Conservation (phyloP, 2,329 filamentous ascomycete species). For the Fusarium ramigenum region DNA sequence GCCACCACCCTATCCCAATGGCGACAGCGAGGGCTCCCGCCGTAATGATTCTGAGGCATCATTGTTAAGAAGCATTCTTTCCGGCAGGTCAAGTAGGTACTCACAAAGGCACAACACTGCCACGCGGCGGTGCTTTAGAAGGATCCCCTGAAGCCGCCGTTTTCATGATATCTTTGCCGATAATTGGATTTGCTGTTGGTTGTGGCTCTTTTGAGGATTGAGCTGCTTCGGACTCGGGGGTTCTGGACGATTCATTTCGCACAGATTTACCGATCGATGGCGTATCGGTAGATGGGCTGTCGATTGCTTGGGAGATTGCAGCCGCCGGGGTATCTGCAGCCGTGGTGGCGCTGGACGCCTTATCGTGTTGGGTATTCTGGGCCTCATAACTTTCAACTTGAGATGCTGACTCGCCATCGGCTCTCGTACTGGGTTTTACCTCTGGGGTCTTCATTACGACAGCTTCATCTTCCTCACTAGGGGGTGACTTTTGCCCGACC, state of each 20-base stretch:
- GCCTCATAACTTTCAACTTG: constrained; percentile 26
- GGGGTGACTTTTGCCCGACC: constrained; percentile 32
- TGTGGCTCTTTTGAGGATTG: neutral
- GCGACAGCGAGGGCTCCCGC: constrained; percentile 40
- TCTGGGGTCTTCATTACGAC: constrained; percentile 47
- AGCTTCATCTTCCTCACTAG: constrained; percentile 54
- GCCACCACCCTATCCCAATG: constrained; percentile 43
- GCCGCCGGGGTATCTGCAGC: neutral
- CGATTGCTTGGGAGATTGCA: neutral
- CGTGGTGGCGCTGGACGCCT: neutral
- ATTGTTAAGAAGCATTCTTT: constrained; percentile 20
- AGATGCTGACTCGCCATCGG: constrained; percentile 12
- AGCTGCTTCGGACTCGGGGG: neutral
- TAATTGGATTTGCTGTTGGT: neutral
- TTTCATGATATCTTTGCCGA: neutral
- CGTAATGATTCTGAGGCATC: constrained; percentile 33
- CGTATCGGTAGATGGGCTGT: neutral
- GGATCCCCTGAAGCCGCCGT: constrained; percentile 4
- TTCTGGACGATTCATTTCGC: neutral
- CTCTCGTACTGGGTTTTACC: constrained; percentile 27
- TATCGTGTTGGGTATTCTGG: constrained; percentile 2
- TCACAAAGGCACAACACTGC: constrained; percentile 34
- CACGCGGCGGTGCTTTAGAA: constrained; percentile 6
- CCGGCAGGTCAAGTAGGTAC: neutral
- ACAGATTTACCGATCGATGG: neutral